phyloP scores from a whole-genome alignment of 148 eudicot genomes.

The Camellia japonica region DNA sequence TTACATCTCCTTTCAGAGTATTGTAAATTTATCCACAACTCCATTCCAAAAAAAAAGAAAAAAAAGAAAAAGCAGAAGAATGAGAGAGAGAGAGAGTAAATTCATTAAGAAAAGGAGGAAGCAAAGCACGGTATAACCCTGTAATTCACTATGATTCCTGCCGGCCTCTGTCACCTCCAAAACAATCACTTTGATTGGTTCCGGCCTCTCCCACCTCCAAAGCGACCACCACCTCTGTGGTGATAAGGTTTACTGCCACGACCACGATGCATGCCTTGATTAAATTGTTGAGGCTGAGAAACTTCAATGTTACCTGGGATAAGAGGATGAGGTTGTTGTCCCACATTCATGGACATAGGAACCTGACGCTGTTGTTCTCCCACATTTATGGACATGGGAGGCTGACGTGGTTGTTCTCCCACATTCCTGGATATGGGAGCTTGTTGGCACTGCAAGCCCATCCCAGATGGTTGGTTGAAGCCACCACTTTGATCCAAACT shows the following conservation, averaged over 20 bases:
- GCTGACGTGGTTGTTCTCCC: conserved; percentile 20
- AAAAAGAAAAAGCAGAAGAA: neutral
- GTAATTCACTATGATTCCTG: conserved; percentile 17
- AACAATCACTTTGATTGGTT: conserved; percentile 22
- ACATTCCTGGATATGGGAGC: conserved; percentile 27
- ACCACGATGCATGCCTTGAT: conserved; percentile 31
- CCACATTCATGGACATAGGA: conserved; percentile 29
- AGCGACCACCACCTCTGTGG: conserved; percentile 59
- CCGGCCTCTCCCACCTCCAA: conserved; percentile 58
- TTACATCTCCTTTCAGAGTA: neutral
- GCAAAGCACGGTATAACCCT: neutral
- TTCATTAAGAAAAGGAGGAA: neutral
- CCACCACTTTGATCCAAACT: conserved; percentile 30
- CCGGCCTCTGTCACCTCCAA: conserved; percentile 58
- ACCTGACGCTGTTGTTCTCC: conserved; percentile 22
- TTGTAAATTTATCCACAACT: conserved; percentile 10
- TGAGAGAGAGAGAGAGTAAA: neutral
- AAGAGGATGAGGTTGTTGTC: conserved; percentile 24
- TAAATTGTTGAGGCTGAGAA: conserved; percentile 38
- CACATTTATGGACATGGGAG: conserved; percentile 19
- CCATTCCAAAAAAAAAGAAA: neutral
- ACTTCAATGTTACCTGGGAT: conserved; percentile 24
- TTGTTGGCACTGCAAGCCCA: conserved; percentile 36
- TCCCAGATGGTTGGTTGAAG: conserved; percentile 39
- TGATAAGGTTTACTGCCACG: conserved; percentile 43